Evolutionary conservation across 2,329 filamentous ascomycete genomes (phyloP).

Genomic region (Colletotrichum sp.): DNA sequence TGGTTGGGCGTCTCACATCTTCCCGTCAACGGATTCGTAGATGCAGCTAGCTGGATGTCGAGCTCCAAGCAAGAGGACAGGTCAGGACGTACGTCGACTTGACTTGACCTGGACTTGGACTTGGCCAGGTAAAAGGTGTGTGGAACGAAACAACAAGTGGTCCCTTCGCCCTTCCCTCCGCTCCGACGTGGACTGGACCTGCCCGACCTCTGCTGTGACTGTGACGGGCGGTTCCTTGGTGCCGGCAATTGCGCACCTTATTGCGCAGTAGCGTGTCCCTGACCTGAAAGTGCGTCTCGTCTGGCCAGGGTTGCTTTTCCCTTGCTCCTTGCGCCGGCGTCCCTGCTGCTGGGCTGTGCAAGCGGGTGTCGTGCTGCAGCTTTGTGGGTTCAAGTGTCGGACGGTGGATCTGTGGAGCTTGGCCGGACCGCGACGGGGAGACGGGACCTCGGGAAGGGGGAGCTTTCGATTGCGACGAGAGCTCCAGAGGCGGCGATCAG

Average conservation of each 20-base stretch:
- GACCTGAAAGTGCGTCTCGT: background rate
- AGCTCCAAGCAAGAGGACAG: background rate
- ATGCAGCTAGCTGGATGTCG: background rate
- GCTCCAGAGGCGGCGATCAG: background rate
- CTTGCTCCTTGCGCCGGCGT: background rate
- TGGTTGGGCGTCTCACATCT: conserved; percentile 17
- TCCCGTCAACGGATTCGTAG: background rate
- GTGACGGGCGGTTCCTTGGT: background rate
- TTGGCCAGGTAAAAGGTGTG: background rate
- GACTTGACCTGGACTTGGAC: background rate
- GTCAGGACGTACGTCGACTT: background rate
- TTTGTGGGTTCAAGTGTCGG: background rate
- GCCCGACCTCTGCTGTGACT: background rate
- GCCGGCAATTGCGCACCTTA: conserved; percentile 1
- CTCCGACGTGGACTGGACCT: background rate
- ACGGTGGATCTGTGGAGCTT: conserved; percentile 14
- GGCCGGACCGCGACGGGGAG: background rate
- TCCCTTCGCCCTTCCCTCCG: background rate
- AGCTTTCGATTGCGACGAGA: background rate
- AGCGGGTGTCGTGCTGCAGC: background rate
- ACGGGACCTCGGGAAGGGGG: background rate
- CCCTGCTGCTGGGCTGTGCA: conserved; percentile 7
- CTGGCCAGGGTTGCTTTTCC: background rate
- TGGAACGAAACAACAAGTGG: background rate
- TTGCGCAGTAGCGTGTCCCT: background rate